Percentiles rank a stretch among this genome's conserved stretches.
These are phyloP conservation scores for Pseudozyma pruni DNA, from an alignment of 1,284 basidiomycete genomes.

Conservation along the genomic window DNA sequence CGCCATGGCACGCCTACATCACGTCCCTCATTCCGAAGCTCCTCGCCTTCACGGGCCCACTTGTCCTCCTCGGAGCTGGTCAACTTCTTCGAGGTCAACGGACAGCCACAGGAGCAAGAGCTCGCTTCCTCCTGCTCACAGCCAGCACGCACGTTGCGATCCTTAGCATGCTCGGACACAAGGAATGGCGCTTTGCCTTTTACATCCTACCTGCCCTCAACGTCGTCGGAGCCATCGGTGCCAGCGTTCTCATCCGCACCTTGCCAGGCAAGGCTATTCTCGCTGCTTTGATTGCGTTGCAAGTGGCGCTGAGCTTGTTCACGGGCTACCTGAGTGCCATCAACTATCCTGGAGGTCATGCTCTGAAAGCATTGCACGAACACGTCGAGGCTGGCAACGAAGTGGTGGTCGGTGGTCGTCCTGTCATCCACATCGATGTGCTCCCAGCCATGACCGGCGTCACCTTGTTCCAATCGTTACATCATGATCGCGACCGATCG, in stretches of 20 bases:
- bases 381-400: conserved; percentile 4
- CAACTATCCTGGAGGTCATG: conserved; percentile 92
- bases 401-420: not conserved
- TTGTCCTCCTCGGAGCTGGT: conserved; percentile 73
- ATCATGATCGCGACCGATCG: conserved; percentile 60
- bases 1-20: conserved; percentile 80
- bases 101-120: conserved; percentile 4
- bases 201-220: conserved; percentile 87
- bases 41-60: conserved; percentile 74
- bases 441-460: conserved; percentile 89
- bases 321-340: conserved; percentile 74
- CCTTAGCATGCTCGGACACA: conserved; percentile 77
- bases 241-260: conserved; percentile 70
- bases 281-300: conserved; percentile 12
- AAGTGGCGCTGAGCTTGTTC: conserved; percentile 37
- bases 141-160: conserved; percentile 74
- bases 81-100: conserved; percentile 25
- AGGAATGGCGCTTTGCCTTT: conserved; percentile 93
- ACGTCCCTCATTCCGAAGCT: conserved; percentile 80
- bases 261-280: conserved; percentile 6
- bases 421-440: conserved; percentile 76
- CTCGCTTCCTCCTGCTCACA: conserved; percentile 21
- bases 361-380: conserved; percentile 76
- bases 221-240: conserved; percentile 78
- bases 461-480: conserved; percentile 83